Evolutionary conservation across 768 basidiomycete species (phyloP).

Genomic region (Pulveroboletus sp.): DNA sequence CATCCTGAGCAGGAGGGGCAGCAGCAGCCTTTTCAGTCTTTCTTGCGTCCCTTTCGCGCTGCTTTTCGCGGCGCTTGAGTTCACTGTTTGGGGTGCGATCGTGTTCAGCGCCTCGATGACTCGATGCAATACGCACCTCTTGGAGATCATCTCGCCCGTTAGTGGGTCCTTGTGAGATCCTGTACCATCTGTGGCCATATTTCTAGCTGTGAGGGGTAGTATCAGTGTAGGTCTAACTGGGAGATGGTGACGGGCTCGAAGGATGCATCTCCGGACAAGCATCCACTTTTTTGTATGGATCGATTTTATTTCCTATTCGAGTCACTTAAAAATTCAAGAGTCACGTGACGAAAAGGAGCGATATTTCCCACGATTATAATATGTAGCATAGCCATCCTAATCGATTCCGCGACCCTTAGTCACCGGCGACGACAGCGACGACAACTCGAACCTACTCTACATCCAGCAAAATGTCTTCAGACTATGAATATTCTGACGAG

Average conservation of each 20-base stretch:
- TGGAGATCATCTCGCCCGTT: slow-evolving; percentile 96
- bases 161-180: slow-evolving; percentile 69
- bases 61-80: slow-evolving; percentile 91
- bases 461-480: slow-evolving; percentile 50
- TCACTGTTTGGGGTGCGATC: slow-evolving; percentile 55
- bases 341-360: not conserved
- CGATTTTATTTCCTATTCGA: slow-evolving; percentile 29
- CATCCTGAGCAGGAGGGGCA: slow-evolving; percentile 36
- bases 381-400: slow-evolving; percentile 22
- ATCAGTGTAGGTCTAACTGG: not conserved
- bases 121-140: slow-evolving; percentile 61
- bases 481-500: slow-evolving; percentile 71
- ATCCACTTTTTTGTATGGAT: slow-evolving; percentile 24
- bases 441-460: slow-evolving; percentile 1
- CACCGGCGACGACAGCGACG: slow-evolving; percentile 17
- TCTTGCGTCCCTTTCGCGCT: slow-evolving; percentile 66
- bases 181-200: slow-evolving; percentile 38
- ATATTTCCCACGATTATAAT: slow-evolving; percentile 15
- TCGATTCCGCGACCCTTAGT: slow-evolving; percentile 27
- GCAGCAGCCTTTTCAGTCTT: slow-evolving; percentile 74
- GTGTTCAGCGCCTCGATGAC: slow-evolving; percentile 21
- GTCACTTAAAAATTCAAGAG: slow-evolving; percentile 14
- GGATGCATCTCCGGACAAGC: slow-evolving; percentile 24
- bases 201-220: slow-evolving; percentile 14
- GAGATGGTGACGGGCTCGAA: slow-evolving; percentile 8